Evolutionary conservation across 2,329 filamentous ascomycete genomes (phyloP), one percentile per base, ranked within the genome.

Genomic region (Byssothecium circinans): DNA sequence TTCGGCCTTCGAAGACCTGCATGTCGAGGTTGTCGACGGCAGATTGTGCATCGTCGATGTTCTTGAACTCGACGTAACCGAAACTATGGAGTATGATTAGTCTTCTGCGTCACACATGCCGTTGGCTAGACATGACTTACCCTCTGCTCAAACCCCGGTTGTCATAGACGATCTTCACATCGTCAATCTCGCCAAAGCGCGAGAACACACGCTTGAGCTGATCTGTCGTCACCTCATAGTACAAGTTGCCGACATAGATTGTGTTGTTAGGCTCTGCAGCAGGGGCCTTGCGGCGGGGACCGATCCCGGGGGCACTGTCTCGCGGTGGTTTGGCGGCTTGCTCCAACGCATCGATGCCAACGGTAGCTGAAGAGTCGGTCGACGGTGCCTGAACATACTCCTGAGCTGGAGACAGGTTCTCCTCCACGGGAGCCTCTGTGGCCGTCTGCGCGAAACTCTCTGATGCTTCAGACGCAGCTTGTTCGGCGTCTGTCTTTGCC

Each of bases 191-290:
- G 40, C 85, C 79, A 72, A 83, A 85, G 39, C 78, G 75, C 51
- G 73, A 67, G 64, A 88, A 85, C 37, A 83, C 78, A 41, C 78
- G 75, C 58, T 77, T 74, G 38, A 90, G 60, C 54, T 86, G 80
- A 23, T 81, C 77, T 5, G 81, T 77, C 5, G 79, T 83, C 46
- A 86, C 79, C 63, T 89, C 85, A 65, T 83, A 89, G 67, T 83
- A 84, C 37, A 89, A 72, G 69, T 89, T 89, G 50, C 84, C 85
- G 53, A 89, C 64, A 60, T 86, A 89, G 47, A 89, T 58, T 7
- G 75, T 79, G 8, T 55, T 67, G 53, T 58, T 62, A 8, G 63
- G 67, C 11, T 38, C 8, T 11, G 52, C 42, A 46, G 56, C 38
- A n/a, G 35, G 22, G 27, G 30, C 32, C 35, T 23, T 38, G 30